Evolutionary conservation across 139 green algal genomes (phyloP).

Genomic region (Chlorella sp.): DNA sequence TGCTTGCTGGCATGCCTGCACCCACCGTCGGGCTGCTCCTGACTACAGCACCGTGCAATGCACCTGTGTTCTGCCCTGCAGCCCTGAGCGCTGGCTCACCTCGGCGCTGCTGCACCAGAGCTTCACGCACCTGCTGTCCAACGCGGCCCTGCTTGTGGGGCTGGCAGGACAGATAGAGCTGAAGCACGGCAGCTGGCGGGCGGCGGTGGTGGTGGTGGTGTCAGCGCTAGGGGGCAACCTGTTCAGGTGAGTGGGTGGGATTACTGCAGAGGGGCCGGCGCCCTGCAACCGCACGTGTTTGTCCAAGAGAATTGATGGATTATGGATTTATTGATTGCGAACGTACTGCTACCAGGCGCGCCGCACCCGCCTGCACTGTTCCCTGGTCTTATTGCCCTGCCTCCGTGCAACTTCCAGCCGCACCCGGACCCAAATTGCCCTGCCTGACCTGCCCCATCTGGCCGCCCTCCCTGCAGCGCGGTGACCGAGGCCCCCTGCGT

Average conservation of each 20-base stretch:
- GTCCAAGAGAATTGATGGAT: not conserved
- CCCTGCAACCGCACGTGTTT: not conserved
- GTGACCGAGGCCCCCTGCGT: constrained; percentile 69
- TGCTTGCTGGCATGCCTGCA: not conserved
- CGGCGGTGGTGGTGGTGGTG: constrained; percentile 39
- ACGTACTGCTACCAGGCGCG: not conserved
- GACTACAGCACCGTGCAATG: too few species aligned
- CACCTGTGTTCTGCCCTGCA: not conserved
- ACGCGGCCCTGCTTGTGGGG: constrained; percentile 67
- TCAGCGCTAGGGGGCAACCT: constrained; percentile 48
- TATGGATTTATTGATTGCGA: not conserved
- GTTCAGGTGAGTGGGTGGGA: constrained; percentile 22
- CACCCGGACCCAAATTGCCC: not conserved
- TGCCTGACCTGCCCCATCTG: not conserved
- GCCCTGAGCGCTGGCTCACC: constrained; percentile 62
- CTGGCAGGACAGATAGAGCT: constrained; percentile 58
- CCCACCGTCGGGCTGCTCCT: too few species aligned
- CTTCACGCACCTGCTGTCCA: constrained; percentile 69
- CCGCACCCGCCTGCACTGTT: not conserved
- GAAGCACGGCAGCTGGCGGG: constrained; percentile 67
- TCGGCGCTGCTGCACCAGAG: constrained; percentile 67
- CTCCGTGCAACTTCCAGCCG: not conserved
- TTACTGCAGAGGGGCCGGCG: not conserved
- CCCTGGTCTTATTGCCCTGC: not conserved
- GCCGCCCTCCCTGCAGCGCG: constrained; percentile 43